Evolutionary conservation across 768 basidiomycete genomes (phyloP).

Genomic region (Suillus luteus): DNA sequence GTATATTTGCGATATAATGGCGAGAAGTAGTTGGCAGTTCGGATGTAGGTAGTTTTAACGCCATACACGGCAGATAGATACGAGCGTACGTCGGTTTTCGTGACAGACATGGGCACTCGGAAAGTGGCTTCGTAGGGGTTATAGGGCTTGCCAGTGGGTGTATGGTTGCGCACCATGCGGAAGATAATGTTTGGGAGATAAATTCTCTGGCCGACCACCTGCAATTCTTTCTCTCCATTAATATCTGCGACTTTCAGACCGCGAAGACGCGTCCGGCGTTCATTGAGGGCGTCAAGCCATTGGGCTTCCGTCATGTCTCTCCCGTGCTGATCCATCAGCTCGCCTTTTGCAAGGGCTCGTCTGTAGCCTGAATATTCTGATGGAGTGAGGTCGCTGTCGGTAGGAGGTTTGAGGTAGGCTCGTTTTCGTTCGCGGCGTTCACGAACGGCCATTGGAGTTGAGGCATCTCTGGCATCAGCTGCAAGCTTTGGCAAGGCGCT

Average conservation of each 20-base stretch:
- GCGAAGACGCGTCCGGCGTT: slow-evolving; percentile 64
- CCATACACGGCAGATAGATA: slow-evolving; percentile 87
- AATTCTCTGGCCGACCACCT: slow-evolving; percentile 76
- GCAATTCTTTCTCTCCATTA: slow-evolving; percentile 43
- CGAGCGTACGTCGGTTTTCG: slow-evolving; percentile 89
- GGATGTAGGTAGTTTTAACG: slow-evolving; percentile 88
- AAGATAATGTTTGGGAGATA: slow-evolving; percentile 91
- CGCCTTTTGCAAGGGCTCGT: slow-evolving; percentile 55
- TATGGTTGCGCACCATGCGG: slow-evolving; percentile 81
- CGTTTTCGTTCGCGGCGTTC: slow-evolving; percentile 60
- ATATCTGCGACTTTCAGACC: slow-evolving; percentile 52
- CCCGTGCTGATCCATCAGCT: slow-evolving; percentile 41
- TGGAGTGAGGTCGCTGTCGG: slow-evolving; percentile 60
- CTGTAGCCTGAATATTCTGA: slow-evolving; percentile 63
- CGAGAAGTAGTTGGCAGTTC: slow-evolving; percentile 88
- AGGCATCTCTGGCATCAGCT: slow-evolving; percentile 59
- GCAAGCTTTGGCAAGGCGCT: slow-evolving; percentile 56
- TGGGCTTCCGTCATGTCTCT: slow-evolving; percentile 49
- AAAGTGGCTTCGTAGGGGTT: slow-evolving; percentile 96
- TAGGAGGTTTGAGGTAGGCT: slow-evolving; percentile 38
- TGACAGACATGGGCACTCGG: slow-evolving; percentile 84
- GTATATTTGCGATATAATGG: slow-evolving; percentile 41
- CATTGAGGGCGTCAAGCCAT: slow-evolving; percentile 60
- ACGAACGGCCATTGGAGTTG: slow-evolving; percentile 73
- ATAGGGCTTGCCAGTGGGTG: slow-evolving; percentile 74